Conservation (phyloP, 2,329 filamentous ascomycete species). For the Pseudofabraea citricarpa region DNA sequence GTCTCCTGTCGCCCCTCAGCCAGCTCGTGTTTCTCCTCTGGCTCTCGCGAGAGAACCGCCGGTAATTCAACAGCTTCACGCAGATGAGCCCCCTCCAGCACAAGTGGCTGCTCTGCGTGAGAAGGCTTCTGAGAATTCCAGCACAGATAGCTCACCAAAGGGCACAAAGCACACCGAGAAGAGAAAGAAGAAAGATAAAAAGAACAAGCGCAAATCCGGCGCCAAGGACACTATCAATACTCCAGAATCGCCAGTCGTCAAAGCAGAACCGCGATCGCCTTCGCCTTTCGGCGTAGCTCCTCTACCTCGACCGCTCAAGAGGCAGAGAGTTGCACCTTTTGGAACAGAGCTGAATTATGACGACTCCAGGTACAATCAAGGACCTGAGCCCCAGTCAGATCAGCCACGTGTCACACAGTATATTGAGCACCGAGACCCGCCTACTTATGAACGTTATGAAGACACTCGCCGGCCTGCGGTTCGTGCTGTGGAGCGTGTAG, state of each 20-base stretch:
- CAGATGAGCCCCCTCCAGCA: constrained; percentile 34
- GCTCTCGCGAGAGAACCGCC: constrained; percentile 36
- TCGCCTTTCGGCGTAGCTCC: constrained; percentile 51
- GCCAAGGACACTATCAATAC: constrained; percentile 31
- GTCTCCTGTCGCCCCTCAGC: constrained; percentile 69
- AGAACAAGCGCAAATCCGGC: constrained; percentile 46
- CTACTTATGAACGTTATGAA: constrained; percentile 16
- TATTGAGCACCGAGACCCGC: constrained; percentile 13
- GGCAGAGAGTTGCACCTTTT: constrained; percentile 44
- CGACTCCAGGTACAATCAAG: constrained; percentile 40
- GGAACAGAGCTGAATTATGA: constrained; percentile 37
- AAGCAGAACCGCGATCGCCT: constrained; percentile 59
- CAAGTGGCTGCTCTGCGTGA: constrained; percentile 55
- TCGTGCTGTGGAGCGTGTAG: constrained; percentile 20
- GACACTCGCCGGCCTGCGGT: constrained; percentile 20
- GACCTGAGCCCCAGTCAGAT: constrained; percentile 28
- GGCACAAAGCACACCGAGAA: constrained; percentile 41
- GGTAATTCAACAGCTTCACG: constrained; percentile 19
- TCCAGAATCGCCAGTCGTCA: constrained; percentile 50
- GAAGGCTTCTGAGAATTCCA: constrained; percentile 40
- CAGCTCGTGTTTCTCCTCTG: constrained; percentile 62
- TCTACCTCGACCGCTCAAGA: constrained; percentile 51
- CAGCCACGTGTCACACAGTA: constrained; percentile 14
- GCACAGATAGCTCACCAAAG: constrained; percentile 57
- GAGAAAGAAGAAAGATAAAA: constrained; percentile 47